Evolutionary conservation across 257 asterid species (phyloP), one percentile per base, ranked within the genome.

Genomic region (Solanum tacnaense): DNA sequence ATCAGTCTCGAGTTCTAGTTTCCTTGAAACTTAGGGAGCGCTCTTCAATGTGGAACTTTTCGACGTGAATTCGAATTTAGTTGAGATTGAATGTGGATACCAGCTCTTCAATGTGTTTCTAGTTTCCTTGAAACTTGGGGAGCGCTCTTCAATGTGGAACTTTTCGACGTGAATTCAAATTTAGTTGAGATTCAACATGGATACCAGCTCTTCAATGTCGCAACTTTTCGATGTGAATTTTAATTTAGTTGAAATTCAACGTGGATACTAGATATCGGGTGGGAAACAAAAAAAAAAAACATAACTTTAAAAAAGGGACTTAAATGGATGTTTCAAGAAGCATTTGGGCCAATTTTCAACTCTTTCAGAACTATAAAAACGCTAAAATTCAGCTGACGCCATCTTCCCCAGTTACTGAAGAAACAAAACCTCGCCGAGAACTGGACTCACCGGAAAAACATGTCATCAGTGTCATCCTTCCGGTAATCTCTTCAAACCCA

Each of bases 161-260:
- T 39, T 32, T 32, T 4, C 35, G 5, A 32, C 35, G 2, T 32
- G 5, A 32, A 32, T 32, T 32, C 5, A 1, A 32, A 32, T 32
- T 32, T 32, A 32, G 35, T 32, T 32, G 35, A 32, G 5, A 32
- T 32, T 32, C 35, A 32, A 32, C 35, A 5, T 32, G 35, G 35
- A 32, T 32, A 32, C 35, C 35, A 32, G 35, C 34, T 3, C 34
- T 32, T 32, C 34, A 32, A 32, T 32, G 1, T 32, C n/a, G 23
- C 0, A 16, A 49, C 1, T 49, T 49, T 49, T 0, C 0, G 5
- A 44, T 1, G 3, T 5, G 3, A 1, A 44, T 44, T 44, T 44
- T 44, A 44, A 49, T 15, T 5, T 49, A 18, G 1, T 18, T 0
- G 9, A 0, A 52, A 52, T 52, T 16, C 62, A 52, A 52, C 1